phyloP scores from a whole-genome alignment of 805 yeast species.

The Starmerella potacharoeniae region DNA sequence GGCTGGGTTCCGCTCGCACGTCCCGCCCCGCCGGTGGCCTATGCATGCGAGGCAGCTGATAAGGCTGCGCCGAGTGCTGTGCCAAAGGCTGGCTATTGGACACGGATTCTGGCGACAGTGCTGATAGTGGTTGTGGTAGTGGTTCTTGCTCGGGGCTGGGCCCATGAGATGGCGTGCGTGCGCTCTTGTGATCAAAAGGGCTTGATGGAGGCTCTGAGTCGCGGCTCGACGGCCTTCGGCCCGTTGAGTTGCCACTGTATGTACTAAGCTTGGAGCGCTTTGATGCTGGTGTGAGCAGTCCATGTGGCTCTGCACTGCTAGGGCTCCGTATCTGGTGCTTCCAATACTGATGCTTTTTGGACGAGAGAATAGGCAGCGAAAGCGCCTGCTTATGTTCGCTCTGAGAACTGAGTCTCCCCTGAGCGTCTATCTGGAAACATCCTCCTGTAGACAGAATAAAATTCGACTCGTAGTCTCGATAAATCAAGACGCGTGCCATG shows the following conservation, averaged over 20 bases:
- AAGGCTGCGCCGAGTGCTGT: neutral
- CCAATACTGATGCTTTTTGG: neutral
- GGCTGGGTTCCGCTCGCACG: neutral
- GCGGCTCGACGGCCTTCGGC: neutral
- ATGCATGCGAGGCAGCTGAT: neutral
- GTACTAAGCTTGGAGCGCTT: neutral
- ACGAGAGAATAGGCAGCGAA: neutral
- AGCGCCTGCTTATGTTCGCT: neutral
- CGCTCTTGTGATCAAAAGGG: neutral
- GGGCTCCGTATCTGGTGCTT: neutral
- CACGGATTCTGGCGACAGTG: neutral
- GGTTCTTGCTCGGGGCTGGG: no score
- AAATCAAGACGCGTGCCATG: constrained; percentile 3
- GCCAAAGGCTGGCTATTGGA: neutral
- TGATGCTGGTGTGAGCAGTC: neutral
- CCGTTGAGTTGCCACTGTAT: neutral
- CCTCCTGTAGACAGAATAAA: constrained; percentile 11
- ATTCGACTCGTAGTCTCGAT: neutral
- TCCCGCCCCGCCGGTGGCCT: neutral
- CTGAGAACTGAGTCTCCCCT: neutral
- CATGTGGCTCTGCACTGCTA: neutral
- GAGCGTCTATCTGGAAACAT: neutral
- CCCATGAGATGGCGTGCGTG: neutral
- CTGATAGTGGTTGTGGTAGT: neutral
- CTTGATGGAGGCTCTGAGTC: neutral